Evolutionary conservation across 805 yeast genomes (phyloP).

Genomic region (Ogataea philodendri): DNA sequence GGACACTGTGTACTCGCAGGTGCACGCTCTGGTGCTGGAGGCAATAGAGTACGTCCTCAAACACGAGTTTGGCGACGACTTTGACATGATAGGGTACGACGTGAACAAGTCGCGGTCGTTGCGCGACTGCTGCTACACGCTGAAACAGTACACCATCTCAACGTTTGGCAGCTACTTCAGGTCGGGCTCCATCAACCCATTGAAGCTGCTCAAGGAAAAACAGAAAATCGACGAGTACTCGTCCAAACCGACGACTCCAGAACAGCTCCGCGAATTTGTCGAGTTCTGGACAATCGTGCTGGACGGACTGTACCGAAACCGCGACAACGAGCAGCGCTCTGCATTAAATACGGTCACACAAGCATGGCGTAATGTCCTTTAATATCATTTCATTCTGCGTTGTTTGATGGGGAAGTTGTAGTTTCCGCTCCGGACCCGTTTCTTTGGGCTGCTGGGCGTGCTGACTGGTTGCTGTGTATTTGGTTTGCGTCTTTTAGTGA

Average conservation of each 20-base stretch:
- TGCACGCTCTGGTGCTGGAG: slow-evolving; percentile 39
- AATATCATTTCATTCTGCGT: slow-evolving; percentile 6
- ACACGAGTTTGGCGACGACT: slow-evolving; percentile 56
- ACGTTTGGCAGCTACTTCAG: slow-evolving; percentile 54
- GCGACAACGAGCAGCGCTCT: slow-evolving; percentile 31
- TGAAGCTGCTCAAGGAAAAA: slow-evolving; percentile 20
- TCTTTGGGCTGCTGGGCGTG: slow-evolving; percentile 6
- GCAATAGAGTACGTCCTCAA: slow-evolving; percentile 52
- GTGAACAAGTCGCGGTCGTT: slow-evolving; percentile 36
- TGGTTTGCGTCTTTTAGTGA: slow-evolving; percentile 2
- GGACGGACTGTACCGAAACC: slow-evolving; percentile 39
- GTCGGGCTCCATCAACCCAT: slow-evolving; percentile 18
- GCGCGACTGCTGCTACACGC: slow-evolving; percentile 40
- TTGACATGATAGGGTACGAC: slow-evolving; percentile 50
- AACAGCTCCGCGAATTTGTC: slow-evolving; percentile 40
- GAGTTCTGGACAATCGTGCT: slow-evolving; percentile 53
- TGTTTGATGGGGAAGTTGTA: slow-evolving; percentile 13
- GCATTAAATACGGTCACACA: slow-evolving; percentile 29
- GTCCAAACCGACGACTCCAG: slow-evolving; percentile 29
- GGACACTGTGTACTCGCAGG: slow-evolving; percentile 39
- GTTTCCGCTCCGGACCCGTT: slow-evolving; percentile 6
- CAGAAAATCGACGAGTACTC: slow-evolving; percentile 19
- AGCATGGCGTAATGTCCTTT: slow-evolving; percentile 18
- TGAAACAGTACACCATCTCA: slow-evolving; percentile 52
- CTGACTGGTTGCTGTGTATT: neutral